Conservation (phyloP, 495 filamentous ascomycete genomes). For the Neurospora sp. region DNA sequence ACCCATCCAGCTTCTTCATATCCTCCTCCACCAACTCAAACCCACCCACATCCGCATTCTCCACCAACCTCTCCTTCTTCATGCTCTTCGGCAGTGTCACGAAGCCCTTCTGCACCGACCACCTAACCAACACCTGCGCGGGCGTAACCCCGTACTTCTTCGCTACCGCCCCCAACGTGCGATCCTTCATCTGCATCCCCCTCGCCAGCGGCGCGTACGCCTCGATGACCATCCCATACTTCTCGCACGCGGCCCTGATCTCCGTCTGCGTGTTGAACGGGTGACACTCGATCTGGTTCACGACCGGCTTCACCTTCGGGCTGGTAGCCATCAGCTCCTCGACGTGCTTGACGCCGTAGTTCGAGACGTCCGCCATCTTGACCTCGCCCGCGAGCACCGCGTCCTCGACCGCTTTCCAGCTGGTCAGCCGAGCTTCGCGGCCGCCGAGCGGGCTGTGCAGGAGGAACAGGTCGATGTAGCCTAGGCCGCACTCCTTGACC, state of each 20-base stretch:
- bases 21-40: constrained; percentile 56
- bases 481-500: constrained; percentile 43
- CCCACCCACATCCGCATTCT: constrained; percentile 56
- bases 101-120: constrained; percentile 64
- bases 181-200: constrained; percentile 46
- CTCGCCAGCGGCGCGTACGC: constrained; percentile 57
- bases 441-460: constrained; percentile 60
- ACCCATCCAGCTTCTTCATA: constrained; percentile 50
- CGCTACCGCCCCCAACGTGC: constrained; percentile 37
- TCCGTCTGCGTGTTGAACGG: constrained; percentile 55
- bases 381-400: constrained; percentile 51
- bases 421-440: constrained; percentile 44
- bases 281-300: constrained; percentile 64
- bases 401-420: constrained; percentile 58
- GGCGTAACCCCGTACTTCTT: constrained; percentile 49
- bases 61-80: constrained; percentile 48
- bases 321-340: constrained; percentile 50
- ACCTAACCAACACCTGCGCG: constrained; percentile 52
- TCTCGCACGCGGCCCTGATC: constrained; percentile 45
- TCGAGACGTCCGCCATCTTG: constrained; percentile 53
- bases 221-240: constrained; percentile 48
- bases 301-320: constrained; percentile 40
- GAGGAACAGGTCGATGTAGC: constrained; percentile 64
- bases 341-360: constrained; percentile 58
- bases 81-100: constrained; percentile 68